Evolutionary conservation across 2,329 filamentous ascomycete genomes (phyloP).

Genomic region (Fusarium virguliforme): DNA sequence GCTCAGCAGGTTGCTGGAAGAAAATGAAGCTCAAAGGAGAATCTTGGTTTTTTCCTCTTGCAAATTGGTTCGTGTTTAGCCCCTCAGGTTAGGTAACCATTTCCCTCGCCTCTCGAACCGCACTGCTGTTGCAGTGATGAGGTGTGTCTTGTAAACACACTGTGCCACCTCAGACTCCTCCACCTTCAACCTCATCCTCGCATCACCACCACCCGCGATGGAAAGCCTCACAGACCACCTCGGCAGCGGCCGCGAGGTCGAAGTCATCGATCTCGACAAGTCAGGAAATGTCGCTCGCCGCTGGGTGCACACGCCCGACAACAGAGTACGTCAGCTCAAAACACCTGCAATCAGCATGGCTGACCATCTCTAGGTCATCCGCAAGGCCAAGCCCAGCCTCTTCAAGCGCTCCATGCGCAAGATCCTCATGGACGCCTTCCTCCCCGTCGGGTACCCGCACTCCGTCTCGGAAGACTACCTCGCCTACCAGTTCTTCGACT

Average conservation of each 20-base stretch:
- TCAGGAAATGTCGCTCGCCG: slow-evolving; percentile 56
- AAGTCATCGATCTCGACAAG: slow-evolving; percentile 59
- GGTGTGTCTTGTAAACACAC: background rate
- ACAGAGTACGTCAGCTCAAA: slow-evolving; percentile 42
- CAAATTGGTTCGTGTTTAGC: background rate
- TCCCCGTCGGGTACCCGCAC: slow-evolving; percentile 90
- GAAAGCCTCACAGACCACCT: slow-evolving; percentile 47
- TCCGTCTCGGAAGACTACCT: slow-evolving; percentile 90
- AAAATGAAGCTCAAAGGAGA: too few species aligned
- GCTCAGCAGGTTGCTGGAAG: too few species aligned
- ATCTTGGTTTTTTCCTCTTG: too few species aligned
- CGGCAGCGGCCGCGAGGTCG: slow-evolving; percentile 48
- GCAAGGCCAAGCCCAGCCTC: slow-evolving; percentile 43
- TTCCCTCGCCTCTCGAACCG: background rate
- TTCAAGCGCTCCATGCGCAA: slow-evolving; percentile 51
- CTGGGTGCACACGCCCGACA: slow-evolving; percentile 55
- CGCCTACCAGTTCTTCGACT: slow-evolving; percentile 80
- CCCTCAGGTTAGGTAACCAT: background rate
- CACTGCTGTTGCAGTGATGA: background rate
- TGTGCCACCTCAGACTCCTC: background rate
- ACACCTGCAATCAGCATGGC: background rate
- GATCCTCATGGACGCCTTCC: slow-evolving; percentile 70
- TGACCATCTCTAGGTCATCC: slow-evolving; percentile 45
- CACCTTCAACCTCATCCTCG: background rate
- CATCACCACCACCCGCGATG: slow-evolving; percentile 30